Evolutionary conservation across 73 alveolate genomes (phyloP).

Genomic region (Diophrys appendiculata): DNA sequence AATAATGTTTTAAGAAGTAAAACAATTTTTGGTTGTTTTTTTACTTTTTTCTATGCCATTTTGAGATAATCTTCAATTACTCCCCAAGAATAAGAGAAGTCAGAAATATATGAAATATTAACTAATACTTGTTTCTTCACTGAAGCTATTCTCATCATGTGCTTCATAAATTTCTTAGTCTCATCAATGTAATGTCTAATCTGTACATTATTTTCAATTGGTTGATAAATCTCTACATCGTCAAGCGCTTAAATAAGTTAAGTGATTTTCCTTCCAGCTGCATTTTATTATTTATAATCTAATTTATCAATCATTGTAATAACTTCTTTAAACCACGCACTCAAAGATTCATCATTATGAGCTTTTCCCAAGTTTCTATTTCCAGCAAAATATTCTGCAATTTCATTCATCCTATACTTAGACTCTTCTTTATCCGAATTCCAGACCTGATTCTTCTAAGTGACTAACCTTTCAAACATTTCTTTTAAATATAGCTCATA

Average conservation of each 20-base stretch:
- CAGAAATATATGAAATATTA: slow-evolving; percentile 88
- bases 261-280: slow-evolving; percentile 91
- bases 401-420: slow-evolving; percentile 71
- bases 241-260: slow-evolving; percentile 86
- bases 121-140: slow-evolving; percentile 81
- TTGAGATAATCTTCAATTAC: slow-evolving; percentile 73
- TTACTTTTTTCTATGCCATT: slow-evolving; percentile 76
- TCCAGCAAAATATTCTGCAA: slow-evolving; percentile 83
- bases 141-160: slow-evolving; percentile 91
- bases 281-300: slow-evolving; percentile 82
- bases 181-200: slow-evolving; percentile 89
- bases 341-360: slow-evolving; percentile 73
- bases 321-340: slow-evolving; percentile 87
- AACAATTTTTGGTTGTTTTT: slow-evolving; percentile 82
- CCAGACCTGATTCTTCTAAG: slow-evolving; percentile 53
- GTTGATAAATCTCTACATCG: slow-evolving; percentile 84
- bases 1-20: slow-evolving; percentile 87
- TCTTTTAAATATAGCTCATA: slow-evolving; percentile 53
- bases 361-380: slow-evolving; percentile 65
- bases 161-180: slow-evolving; percentile 81
- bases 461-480: slow-evolving; percentile 32
- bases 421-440: slow-evolving; percentile 55
- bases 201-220: slow-evolving; percentile 81
- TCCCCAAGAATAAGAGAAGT: slow-evolving; percentile 94
- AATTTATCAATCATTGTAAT: slow-evolving; percentile 72